Conservation (phyloP, 495 filamentous ascomycete genomes). For the Penicillium subrubescens region DNA sequence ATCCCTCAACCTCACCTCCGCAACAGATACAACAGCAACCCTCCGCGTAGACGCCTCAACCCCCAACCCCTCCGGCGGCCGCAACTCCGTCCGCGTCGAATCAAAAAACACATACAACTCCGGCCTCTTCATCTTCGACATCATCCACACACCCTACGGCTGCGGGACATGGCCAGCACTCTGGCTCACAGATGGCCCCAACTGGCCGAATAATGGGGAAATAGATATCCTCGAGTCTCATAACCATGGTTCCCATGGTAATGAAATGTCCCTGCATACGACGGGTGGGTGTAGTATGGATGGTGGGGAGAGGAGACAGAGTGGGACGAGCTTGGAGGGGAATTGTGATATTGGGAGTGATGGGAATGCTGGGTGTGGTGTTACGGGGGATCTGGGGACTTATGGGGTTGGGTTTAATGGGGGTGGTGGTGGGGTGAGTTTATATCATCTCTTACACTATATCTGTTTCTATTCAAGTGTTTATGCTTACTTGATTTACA, state of each 20-base stretch:
- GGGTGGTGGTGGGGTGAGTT: conserved; percentile 49
- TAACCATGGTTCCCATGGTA: conserved; percentile 48
- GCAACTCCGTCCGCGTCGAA: conserved; percentile 57
- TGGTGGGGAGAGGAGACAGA: conserved; percentile 47
- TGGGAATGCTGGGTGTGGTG: conserved; percentile 49
- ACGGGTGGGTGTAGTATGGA: conserved; percentile 48
- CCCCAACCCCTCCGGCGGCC: conserved; percentile 44
- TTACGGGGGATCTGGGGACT: conserved; percentile 35
- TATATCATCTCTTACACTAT: too few relatives aligned
- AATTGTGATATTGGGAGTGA: conserved; percentile 42
- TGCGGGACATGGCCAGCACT: conserved; percentile 62
- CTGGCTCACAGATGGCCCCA: conserved; percentile 61
- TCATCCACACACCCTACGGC: conserved; percentile 50
- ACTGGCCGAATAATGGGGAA: conserved; percentile 60
- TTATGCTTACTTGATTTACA: background rate
- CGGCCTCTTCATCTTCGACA: conserved; percentile 59
- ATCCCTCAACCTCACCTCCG: conserved; percentile 54
- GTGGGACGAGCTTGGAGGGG: conserved; percentile 28
- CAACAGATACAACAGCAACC: conserved; percentile 47
- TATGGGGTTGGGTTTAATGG: conserved; percentile 47
- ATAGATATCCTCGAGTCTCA: conserved; percentile 53
- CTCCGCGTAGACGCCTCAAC: conserved; percentile 54
- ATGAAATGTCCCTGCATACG: conserved; percentile 50
- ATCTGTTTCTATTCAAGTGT: too few relatives aligned
- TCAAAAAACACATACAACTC: conserved; percentile 51